phyloP scores from a whole-genome alignment of 2,329 filamentous ascomycete species.

The Corynespora cassiicola region DNA sequence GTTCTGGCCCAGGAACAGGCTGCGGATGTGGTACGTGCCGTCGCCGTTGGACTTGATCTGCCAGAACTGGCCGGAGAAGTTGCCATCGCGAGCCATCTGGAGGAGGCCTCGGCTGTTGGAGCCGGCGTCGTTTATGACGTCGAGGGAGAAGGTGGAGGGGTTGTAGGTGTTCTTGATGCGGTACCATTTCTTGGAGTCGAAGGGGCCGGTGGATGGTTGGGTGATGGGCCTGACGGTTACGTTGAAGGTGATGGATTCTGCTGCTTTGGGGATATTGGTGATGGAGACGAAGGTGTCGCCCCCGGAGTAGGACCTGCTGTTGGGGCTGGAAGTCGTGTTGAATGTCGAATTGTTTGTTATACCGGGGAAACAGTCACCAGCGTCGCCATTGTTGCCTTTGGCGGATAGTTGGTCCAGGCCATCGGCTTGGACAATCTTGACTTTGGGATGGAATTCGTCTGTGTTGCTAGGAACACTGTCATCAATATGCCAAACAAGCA shows the following conservation, averaged over 20 bases:
- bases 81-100: constrained; percentile 19
- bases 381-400: constrained; percentile 19
- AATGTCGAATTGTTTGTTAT: constrained; percentile 18
- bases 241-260: constrained; percentile 25
- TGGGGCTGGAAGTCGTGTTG: constrained; percentile 18
- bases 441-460: constrained; percentile 25
- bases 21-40: constrained; percentile 23
- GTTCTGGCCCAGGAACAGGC: constrained; percentile 24
- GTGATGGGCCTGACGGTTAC: constrained; percentile 22
- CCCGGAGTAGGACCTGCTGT: constrained; percentile 24
- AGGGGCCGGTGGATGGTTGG: constrained; percentile 8
- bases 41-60: constrained; percentile 24
- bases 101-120: constrained; percentile 17
- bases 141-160: constrained; percentile 19
- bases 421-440: constrained; percentile 31
- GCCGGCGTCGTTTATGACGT: constrained; percentile 29
- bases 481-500: constrained; percentile 33
- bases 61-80: constrained; percentile 32
- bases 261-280: constrained; percentile 18
- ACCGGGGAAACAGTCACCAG: constrained; percentile 26
- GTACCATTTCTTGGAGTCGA: constrained; percentile 27
- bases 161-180: constrained; percentile 27
- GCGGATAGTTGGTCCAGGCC: constrained; percentile 22
- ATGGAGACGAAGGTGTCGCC: constrained; percentile 24
- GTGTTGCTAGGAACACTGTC: constrained; percentile 16